A percentile compares a stretch with the other conserved stretches of the same genome.
These are phyloP conservation scores for Agastache rugosa DNA, from an alignment of 257 asterid species.

Conservation along the genomic window DNA sequence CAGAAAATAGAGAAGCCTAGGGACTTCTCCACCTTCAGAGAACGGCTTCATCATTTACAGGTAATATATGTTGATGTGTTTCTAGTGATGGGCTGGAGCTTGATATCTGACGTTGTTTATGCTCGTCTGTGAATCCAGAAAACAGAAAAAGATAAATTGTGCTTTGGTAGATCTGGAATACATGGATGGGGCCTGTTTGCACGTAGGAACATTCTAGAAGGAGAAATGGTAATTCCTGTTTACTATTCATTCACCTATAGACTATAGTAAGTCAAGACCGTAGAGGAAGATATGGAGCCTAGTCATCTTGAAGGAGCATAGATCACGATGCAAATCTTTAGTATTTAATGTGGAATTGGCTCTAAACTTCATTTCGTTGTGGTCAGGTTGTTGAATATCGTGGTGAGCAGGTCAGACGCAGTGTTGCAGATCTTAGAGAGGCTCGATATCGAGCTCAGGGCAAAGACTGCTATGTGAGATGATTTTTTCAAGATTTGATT, in stretches of 20 bases:
- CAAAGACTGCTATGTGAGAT: conserved; percentile 93
- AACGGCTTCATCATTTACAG: conserved; percentile 93
- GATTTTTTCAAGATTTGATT: conserved; percentile 1
- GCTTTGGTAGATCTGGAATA: conserved; percentile 97
- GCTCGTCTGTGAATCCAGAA: conserved; percentile 56
- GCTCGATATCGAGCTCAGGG: conserved; percentile 80
- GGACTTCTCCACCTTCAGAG: conserved; percentile 78
- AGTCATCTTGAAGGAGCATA: not conserved
- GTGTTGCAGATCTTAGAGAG: conserved; percentile 96
- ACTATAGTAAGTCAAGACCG: not conserved
- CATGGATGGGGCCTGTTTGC: conserved; percentile 99
- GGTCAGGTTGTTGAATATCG: conserved; percentile 96
- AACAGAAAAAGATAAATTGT: conserved; percentile 89
- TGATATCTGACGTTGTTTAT: conserved; percentile 32
- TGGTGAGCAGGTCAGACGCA: conserved; percentile 95
- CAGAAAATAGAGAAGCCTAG: conserved; percentile 78
- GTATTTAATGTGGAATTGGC: not conserved
- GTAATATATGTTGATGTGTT: conserved; percentile 48
- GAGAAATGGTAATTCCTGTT: conserved; percentile 79
- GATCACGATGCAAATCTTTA: not conserved
- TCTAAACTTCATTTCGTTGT: conserved; percentile 28
- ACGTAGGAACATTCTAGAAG: conserved; percentile 81
- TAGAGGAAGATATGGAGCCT: not conserved
- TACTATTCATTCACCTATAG: conserved; percentile 24
- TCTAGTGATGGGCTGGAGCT: conserved; percentile 31